phyloP scores from a whole-genome alignment of 164 flowering plant genomes.

The Euptelea pleiosperma region DNA sequence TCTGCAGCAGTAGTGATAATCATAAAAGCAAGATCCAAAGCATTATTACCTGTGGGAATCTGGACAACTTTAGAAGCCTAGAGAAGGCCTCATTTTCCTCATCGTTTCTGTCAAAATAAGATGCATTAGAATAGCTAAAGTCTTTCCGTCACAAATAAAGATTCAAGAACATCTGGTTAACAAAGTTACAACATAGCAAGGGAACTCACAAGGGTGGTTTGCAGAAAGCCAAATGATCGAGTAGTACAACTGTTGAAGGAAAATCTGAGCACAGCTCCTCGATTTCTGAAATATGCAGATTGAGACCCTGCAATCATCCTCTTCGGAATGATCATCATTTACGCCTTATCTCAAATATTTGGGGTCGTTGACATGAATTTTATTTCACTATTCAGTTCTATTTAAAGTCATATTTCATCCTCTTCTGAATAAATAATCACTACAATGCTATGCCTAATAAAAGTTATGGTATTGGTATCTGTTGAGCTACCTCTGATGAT shows the following conservation, averaged over 20 bases:
- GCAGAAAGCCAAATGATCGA: conserved; percentile 92
- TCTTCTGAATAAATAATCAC: not conserved
- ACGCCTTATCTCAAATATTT: no score
- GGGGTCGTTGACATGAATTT: no score
- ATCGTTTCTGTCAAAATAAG: conserved; percentile 44
- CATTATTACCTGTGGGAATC: conserved; percentile 72
- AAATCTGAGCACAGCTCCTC: conserved; percentile 73
- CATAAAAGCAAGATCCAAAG: not conserved
- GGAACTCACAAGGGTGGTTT: conserved; percentile 68
- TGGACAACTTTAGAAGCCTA: conserved; percentile 59
- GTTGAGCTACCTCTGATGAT: not conserved
- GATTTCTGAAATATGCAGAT: conserved; percentile 73
- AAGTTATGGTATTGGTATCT: not conserved
- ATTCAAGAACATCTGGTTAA: not conserved
- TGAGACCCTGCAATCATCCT: conserved; percentile 63
- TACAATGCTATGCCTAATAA: not conserved
- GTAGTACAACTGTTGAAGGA: conserved; percentile 73
- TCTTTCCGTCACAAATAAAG: not conserved
- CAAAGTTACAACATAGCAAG: not conserved
- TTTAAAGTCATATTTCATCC: no score
- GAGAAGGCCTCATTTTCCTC: conserved; percentile 55
- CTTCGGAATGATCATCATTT: no score
- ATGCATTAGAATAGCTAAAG: not conserved
- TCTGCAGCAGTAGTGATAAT: not conserved
- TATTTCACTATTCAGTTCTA: no score